phyloP scores from a whole-genome alignment of 1,284 basidiomycete species.

The Mycena citricolor region DNA sequence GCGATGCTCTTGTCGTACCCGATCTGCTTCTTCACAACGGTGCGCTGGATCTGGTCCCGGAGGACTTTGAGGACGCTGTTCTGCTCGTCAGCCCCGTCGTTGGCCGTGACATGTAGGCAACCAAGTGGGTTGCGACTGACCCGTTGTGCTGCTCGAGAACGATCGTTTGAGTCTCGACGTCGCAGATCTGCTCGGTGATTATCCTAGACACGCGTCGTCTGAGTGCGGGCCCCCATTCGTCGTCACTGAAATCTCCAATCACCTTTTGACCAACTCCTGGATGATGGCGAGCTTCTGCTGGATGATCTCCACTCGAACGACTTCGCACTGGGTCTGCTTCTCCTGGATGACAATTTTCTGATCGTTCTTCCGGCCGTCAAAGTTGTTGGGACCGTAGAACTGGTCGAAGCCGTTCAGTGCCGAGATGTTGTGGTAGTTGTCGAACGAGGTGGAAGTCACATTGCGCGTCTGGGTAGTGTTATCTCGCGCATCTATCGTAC shows the following conservation, averaged over 20 bases:
- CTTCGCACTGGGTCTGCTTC: constrained; percentile 10
- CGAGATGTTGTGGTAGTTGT: constrained; percentile 24
- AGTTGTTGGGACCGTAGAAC: constrained; percentile 24
- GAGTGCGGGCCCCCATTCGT: not conserved
- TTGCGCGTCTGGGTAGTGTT: too few species aligned
- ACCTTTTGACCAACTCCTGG: constrained; percentile 42
- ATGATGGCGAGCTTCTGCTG: constrained; percentile 31
- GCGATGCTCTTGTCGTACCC: constrained; percentile 38
- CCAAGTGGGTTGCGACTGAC: constrained; percentile 16
- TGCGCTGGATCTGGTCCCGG: constrained; percentile 36
- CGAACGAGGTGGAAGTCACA: constrained; percentile 24
- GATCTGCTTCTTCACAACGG: constrained; percentile 32
- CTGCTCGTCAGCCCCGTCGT: not conserved
- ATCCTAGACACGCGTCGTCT: constrained; percentile 30
- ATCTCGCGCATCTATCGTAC: too few species aligned
- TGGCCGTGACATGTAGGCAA: not conserved
- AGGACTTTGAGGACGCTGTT: constrained; percentile 29
- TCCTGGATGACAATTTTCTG: constrained; percentile 19
- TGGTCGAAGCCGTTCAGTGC: constrained; percentile 25
- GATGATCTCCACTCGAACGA: constrained; percentile 24
- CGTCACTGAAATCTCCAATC: not conserved
- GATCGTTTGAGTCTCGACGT: constrained; percentile 34
- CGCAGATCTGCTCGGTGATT: constrained; percentile 36
- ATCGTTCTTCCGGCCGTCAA: constrained; percentile 6
- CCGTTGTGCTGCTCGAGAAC: constrained; percentile 33